Base-by-base conservation (phyloP, 805 yeast species). In the Starmerella ratchasimensis region DNA sequence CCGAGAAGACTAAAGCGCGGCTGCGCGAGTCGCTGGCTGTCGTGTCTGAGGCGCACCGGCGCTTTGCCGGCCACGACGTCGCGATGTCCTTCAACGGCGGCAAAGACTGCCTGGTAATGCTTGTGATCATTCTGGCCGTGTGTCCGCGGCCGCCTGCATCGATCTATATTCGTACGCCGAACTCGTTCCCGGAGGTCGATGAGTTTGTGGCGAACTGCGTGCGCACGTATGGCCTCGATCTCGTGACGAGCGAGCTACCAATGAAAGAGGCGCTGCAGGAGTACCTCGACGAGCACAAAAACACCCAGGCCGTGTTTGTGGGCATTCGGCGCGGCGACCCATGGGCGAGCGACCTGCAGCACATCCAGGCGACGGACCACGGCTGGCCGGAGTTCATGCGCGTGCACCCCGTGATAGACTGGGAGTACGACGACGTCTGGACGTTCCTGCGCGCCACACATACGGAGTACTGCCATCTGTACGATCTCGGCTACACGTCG, bases 41-140 rank as follows among this genome's bases (percentile, higher is more conserved):
- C 11, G 47, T 56, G 11, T 42, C 45, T 30, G 50, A 56, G 24
- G 60, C 58, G 3, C 38, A 56, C 14, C 27, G 34, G 11, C 39
- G 41, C 31, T 50, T 18, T 39, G n/a, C 31, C 2, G 22, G 31
- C 7, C 43, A 46, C 2, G 47, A 56, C 31, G 44, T 58, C 11
- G 78, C 96, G 0, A 65, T 90, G 11, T 80, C 94, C 2, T 90
- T 79, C 57, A 90, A 90, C 55, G 98, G 98, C 9, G 98, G 98
- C 1, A 90, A 90, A 54, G 98, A 90, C 60, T 90, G 97, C 51
- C 70, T 86, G 33, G 96, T 86, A 23, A 74, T 88, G 78, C 66
- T 90, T 38, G 63, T 83, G 13, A 53, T 90, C 4, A 72, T 81
- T 37, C 59, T 86, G 36, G 76, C 90, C 1, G 71, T 17, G 61